Base-by-base conservation (phyloP, 2,329 filamentous ascomycete species). In the Colletotrichum nymphaeae region DNA sequence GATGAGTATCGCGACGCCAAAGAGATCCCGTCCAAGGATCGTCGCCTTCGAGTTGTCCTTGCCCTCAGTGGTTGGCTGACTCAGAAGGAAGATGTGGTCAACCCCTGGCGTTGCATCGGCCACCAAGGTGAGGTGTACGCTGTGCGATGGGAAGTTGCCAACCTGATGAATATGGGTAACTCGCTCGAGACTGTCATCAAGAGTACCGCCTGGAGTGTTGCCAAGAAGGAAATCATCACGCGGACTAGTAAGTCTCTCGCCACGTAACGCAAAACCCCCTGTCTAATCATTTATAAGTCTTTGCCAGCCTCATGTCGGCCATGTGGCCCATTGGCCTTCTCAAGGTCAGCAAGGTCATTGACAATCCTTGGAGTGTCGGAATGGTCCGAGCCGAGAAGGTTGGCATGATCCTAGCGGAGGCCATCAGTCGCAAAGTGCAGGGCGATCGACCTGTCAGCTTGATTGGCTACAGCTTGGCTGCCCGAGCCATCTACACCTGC, bases 41-140 rank as follows among this genome's bases (percentile, higher is more conserved):
- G 93, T 72, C 89, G 93, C 53, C 86, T 98, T 65, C 91, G 95
- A 35, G 89, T 98, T n/a, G 93, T 93, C 0, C 92, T 98, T 75
- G 93, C 92, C 26, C 89, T 98, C 66, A 93, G 91, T 62, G 97
- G 97, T 12, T 98, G 95, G 93, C 83, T 97, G 11, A 92, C 89
- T 0, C 88, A 92, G 46, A 89, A 92, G 62, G 89, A 93, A 53
- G 92, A 97, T 70, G 90, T 94, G n/a, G 84, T 92, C 22, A 88
- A 90, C 30, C 93, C 94, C 0, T 99, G 97, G 97, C 88, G 89
- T 59, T 91, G 93, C 32, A 84, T 98, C 35, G 93, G 93, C 2
- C 85, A 88, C 32, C 87, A 93, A 75, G 91, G 90, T 35, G 96
- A 98, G 81, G 90, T 93, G 0, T 98, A 98, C 78, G 93, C 92